Percentiles rank a stretch among this genome's conserved stretches.
These are phyloP conservation scores for Podaxis sp. DNA, from an alignment of 768 basidiomycete species.

Conservation along the genomic window DNA sequence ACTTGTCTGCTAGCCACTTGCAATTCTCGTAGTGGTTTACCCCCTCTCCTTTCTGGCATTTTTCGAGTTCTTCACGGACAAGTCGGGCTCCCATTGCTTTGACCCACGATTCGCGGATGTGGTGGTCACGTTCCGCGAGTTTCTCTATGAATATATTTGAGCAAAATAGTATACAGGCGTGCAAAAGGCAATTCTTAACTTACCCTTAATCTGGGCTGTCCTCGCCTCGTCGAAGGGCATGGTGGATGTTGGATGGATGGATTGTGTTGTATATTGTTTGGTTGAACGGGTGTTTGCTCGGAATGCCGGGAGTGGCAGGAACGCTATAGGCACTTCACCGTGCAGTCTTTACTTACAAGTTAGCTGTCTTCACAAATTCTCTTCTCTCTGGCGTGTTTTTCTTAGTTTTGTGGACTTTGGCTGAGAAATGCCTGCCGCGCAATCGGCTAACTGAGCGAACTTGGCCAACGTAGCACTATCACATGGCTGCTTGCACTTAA, in stretches of 20 bases:
- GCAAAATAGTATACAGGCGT: too few relatives aligned
- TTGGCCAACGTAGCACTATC: background rate
- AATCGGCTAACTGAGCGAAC: background rate
- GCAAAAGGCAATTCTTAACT: background rate
- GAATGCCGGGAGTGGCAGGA: conserved; percentile 13
- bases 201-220: conserved; percentile 48
- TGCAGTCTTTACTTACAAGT: background rate
- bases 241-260: conserved; percentile 26
- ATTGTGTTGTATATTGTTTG: conserved; percentile 27
- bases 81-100: conserved; percentile 91
- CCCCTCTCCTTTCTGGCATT: conserved; percentile 88
- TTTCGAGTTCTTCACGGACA: conserved; percentile 83
- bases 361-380: too few relatives aligned
- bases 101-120: conserved; percentile 91
- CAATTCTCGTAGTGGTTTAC: conserved; percentile 92
- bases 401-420: too few relatives aligned
- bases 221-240: conserved; percentile 42
- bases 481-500: background rate
- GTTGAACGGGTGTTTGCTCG: conserved; percentile 8
- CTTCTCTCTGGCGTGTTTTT: background rate
- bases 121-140: conserved; percentile 67
- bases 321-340: background rate
- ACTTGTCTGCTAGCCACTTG: conserved; percentile 81
- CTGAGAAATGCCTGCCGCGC: background rate
- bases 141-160: conserved; percentile 41